Percentiles rank a stretch among this genome's conserved stretches.
Evolutionary conservation across 2,329 filamentous ascomycete genomes (phyloP).

Genomic region (Alternaria gansuensis): DNA sequence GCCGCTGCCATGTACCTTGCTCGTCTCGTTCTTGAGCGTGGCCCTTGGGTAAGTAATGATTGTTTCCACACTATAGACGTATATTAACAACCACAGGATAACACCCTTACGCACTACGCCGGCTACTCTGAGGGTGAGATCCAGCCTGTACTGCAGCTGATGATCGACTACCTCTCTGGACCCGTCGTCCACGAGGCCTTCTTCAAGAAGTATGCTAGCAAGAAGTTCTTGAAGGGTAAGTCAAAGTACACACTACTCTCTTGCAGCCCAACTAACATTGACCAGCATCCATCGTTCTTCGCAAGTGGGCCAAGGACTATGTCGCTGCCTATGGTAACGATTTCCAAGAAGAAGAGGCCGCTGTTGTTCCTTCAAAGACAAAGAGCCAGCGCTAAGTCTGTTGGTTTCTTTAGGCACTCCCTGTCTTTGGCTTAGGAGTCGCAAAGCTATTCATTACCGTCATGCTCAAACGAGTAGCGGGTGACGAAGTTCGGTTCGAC

Average conservation of each 20-base stretch:
- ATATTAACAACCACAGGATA: constrained; percentile 66
- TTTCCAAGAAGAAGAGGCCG: constrained; percentile 32
- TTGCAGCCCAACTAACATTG: constrained; percentile 21
- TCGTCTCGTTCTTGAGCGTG: constrained; percentile 87
- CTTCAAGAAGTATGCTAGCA: constrained; percentile 99
- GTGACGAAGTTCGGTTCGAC: constrained; percentile 19
- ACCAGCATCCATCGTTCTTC: constrained; percentile 86
- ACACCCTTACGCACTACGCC: constrained; percentile 86
- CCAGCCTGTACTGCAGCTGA: constrained; percentile 87
- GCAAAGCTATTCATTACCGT: constrained; percentile 21
- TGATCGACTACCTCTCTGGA: constrained; percentile 94
- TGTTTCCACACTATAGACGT: neutral
- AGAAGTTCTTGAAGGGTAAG: constrained; percentile 97
- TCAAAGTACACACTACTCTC: constrained; percentile 30
- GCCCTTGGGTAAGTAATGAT: constrained; percentile 77
- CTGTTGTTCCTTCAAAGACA: constrained; percentile 30
- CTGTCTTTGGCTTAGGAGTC: constrained; percentile 23
- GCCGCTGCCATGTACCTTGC: constrained; percentile 95
- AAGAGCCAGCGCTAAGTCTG: constrained; percentile 36
- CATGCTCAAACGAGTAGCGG: constrained; percentile 17
- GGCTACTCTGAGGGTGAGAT: constrained; percentile 95
- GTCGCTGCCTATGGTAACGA: constrained; percentile 46
- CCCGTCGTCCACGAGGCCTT: constrained; percentile 95
- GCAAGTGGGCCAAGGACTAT: constrained; percentile 89
- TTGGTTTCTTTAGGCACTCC: constrained; percentile 32